phyloP scores from a whole-genome alignment of 805 yeast genomes.

The Wickerhamomyces chambardii region DNA sequence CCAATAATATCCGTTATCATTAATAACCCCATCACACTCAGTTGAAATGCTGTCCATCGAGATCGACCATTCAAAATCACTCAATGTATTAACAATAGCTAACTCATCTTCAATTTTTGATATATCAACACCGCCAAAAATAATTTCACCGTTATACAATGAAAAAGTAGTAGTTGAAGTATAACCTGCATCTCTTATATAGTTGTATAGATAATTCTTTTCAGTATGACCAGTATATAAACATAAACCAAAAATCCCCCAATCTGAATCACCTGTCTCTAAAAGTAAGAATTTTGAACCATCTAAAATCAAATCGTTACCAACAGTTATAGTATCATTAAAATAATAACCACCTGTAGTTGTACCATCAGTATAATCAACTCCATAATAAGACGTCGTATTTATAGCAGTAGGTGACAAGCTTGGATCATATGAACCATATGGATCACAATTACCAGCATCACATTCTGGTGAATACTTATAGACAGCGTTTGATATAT shows the following conservation, averaged over 20 bases:
- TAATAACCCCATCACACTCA: constrained; percentile 5
- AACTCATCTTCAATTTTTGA: constrained; percentile 7
- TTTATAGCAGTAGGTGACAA: background rate
- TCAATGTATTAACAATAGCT: constrained; percentile 4
- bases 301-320: constrained; percentile 2
- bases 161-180: constrained; percentile 7
- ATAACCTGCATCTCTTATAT: constrained; percentile 1
- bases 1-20: background rate
- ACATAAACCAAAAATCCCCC: constrained; percentile 8
- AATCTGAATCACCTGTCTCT: constrained; percentile 1
- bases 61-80: background rate
- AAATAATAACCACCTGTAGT: constrained; percentile 1
- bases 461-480: constrained; percentile 1
- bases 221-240: background rate
- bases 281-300: constrained; percentile 1
- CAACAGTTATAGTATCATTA: constrained; percentile 5
- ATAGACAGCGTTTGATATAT: constrained; percentile 1
- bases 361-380: constrained; percentile 5
- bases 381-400: constrained; percentile 2
- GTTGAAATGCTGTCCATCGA: constrained; percentile 7
- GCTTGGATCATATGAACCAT: constrained; percentile 1
- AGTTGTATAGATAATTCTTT: background rate
- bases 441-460: background rate
- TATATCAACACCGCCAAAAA: constrained; percentile 15
- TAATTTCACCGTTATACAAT: constrained; percentile 7